These are phyloP conservation scores for Lachancea quebecensis DNA, from an alignment of 805 yeast genomes.

Conservation along the genomic window DNA sequence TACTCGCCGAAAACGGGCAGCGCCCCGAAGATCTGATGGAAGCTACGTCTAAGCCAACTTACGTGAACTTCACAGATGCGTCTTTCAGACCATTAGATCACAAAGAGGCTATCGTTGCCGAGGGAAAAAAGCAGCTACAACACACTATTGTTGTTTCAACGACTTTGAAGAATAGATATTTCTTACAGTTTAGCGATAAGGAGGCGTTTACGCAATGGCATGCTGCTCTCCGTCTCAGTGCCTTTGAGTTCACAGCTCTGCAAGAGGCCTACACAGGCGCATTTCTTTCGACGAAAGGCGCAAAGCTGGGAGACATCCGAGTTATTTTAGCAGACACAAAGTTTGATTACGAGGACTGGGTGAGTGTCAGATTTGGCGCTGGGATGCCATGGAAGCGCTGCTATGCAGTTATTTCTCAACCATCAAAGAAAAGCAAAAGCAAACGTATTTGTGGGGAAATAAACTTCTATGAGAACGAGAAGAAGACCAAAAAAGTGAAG, in stretches of 20 bases:
- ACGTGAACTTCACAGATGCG: constrained; percentile 87
- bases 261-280: constrained; percentile 98
- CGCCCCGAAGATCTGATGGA: constrained; percentile 40
- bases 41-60: constrained; percentile 70
- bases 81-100: constrained; percentile 64
- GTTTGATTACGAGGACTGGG: constrained; percentile 89
- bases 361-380: constrained; percentile 85
- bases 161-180: constrained; percentile 79
- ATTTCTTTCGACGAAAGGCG: constrained; percentile 82
- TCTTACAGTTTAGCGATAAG: constrained; percentile 66
- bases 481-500: constrained; percentile 55
- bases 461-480: constrained; percentile 76
- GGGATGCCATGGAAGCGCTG: constrained; percentile 98
- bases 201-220: constrained; percentile 71
- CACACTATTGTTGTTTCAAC: constrained; percentile 88
- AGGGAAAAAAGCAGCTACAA: constrained; percentile 42
- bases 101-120: constrained; percentile 55
- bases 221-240: constrained; percentile 71
- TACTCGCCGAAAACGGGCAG: constrained; percentile 43
- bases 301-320: constrained; percentile 77
- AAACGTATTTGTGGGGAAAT: constrained; percentile 52
- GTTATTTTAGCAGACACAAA: constrained; percentile 80
- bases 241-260: constrained; percentile 71
- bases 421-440: constrained; percentile 38
- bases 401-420: constrained; percentile 79